Base-by-base conservation (phyloP, 805 yeast genomes). In the Yarrowia sp. region DNA sequence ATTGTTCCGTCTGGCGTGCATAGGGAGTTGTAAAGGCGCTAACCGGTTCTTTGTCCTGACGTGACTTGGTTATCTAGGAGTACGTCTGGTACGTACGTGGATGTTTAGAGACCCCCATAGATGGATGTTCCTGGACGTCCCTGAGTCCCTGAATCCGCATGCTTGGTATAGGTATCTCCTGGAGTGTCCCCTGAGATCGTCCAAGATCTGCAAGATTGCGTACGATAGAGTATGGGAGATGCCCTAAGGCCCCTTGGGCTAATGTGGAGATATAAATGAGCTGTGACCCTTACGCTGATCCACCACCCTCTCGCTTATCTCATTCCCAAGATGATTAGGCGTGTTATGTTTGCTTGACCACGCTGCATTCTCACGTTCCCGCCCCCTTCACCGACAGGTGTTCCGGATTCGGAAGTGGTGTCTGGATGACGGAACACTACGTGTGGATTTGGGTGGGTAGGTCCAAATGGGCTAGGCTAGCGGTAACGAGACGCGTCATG, bases 1-100 rank as follows among this genome's bases (percentile, higher is more conserved):
- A 33, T 48, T 48, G 55, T 48, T 18, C 55, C 11, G 15, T n/a
- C 17, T 48, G 55, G 55, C 55, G 32, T 48, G 55, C 55, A 48
- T 48, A 35, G 41, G 41, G 55, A 41, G 31, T 31, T 35, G 55
- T 35, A 48, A 18, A 14, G 41, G 14, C 41, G n/a, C 41, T 17
- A 48, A 18, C 13, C 17, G 18, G 15, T n/a, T 13, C 55, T 48
- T 48, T 48, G 41, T 48, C n/a, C 55, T 17, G 41, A 36, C 28
- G 28, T 22, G 38, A 8, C 41, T 13, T 17, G 55, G 41, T 48
- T 48, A 35, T 33, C 41, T 18, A 48, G 55, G 55, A 48, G 55
- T 48, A 14, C 55, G 17, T 17, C 41, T 17, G 55, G 41, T 48
- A 48, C 55, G 55, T 48, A 41, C 41, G 32, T 17, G 15, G 15